Percentiles rank a stretch among this genome's conserved stretches.
phyloP scores from a whole-genome alignment of 106 monocot species.

The Dendrobium huoshanense region DNA sequence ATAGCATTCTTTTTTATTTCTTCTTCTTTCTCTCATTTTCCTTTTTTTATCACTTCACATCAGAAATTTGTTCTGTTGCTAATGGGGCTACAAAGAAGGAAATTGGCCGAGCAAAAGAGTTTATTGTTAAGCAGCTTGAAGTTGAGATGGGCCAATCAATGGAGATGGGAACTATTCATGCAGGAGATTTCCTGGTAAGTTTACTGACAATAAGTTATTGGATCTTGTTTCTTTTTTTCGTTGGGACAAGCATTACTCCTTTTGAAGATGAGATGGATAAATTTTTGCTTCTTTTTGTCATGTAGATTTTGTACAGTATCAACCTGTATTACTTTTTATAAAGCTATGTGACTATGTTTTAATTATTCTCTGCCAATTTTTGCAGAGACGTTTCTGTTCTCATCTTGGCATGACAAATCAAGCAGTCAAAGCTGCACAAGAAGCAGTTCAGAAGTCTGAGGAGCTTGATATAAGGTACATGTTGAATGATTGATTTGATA shows the following conservation, averaged over 20 bases:
- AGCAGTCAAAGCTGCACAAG: constrained; percentile 29
- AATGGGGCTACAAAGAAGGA: constrained; percentile 36
- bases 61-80: constrained; percentile 32
- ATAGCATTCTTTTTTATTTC: not conserved
- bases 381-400: constrained; percentile 28
- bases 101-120: constrained; percentile 32
- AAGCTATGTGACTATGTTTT: not conserved
- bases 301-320: not conserved
- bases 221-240: not conserved
- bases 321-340: not conserved
- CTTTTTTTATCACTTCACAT: not conserved
- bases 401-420: constrained; percentile 27
- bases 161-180: constrained; percentile 33
- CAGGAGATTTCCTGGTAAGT: constrained; percentile 26
- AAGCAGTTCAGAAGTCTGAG: constrained; percentile 31
- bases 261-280: not conserved
- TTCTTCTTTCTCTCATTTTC: not conserved
- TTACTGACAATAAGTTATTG: constrained; percentile 2
- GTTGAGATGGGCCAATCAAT: constrained; percentile 30
- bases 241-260: not conserved
- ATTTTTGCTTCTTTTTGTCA: not conserved
- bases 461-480: constrained; percentile 26
- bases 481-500: not conserved
- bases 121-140: constrained; percentile 33
- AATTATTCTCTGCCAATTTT: constrained; percentile 12